phyloP scores from a whole-genome alignment of 2,329 filamentous ascomycete genomes.

The Zasmidium angulare region DNA sequence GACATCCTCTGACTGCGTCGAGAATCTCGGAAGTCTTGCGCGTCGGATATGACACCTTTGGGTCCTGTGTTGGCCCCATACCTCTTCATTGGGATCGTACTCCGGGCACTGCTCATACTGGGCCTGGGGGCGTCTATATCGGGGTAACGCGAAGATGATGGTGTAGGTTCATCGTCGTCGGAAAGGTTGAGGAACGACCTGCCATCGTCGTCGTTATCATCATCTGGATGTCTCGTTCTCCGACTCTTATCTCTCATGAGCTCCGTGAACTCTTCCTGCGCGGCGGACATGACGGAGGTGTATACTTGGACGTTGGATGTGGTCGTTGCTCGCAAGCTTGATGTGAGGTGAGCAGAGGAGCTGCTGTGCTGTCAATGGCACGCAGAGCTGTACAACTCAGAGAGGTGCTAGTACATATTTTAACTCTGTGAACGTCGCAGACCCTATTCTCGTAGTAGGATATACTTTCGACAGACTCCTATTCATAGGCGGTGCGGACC shows the following conservation, averaged over 20 bases:
- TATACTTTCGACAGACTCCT: not conserved
- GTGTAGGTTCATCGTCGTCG: conserved; percentile 42
- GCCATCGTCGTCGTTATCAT: conserved; percentile 44
- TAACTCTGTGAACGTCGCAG: not conserved
- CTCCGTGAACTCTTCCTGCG: conserved; percentile 54
- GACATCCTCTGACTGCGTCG: conserved; percentile 30
- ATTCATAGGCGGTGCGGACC: not conserved
- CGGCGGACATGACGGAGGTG: conserved; percentile 47
- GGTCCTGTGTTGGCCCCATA: conserved; percentile 73
- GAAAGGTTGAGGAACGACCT: conserved; percentile 40
- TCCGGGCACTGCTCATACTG: conserved; percentile 43
- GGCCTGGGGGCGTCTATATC: conserved; percentile 26
- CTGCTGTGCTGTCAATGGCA: not conserved
- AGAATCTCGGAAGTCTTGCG: conserved; percentile 64
- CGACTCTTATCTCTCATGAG: conserved; percentile 49
- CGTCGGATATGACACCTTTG: conserved; percentile 85
- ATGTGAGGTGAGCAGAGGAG: not conserved
- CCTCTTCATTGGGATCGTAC: conserved; percentile 59
- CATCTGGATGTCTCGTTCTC: conserved; percentile 49
- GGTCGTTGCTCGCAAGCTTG: not conserved
- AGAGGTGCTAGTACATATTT: not conserved
- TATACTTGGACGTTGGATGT: not conserved
- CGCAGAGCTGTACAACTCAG: not conserved
- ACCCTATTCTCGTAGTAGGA: not conserved
- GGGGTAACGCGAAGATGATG: conserved; percentile 56